phyloP scores from a whole-genome alignment of 306 rosid species.

The Lagenaria siceraria region DNA sequence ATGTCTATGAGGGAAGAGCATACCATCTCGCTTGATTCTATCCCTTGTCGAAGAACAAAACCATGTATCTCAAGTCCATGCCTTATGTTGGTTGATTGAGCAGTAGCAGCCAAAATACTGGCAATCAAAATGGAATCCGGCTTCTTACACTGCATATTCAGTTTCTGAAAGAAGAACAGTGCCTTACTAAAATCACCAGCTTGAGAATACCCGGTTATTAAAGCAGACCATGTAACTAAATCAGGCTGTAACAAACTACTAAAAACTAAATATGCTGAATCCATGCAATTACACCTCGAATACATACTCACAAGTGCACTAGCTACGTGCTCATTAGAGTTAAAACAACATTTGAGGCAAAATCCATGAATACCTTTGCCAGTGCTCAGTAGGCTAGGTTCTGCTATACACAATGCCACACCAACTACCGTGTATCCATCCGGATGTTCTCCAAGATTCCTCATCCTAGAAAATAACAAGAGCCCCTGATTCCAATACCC shows the following conservation, averaged over 20 bases:
- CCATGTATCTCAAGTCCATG: slow-evolving; percentile 63
- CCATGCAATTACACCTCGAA: slow-evolving; percentile 58
- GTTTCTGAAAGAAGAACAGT: slow-evolving; percentile 38
- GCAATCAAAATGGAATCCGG: slow-evolving; percentile 60
- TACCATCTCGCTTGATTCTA: slow-evolving; percentile 57
- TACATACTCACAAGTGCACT: slow-evolving; percentile 76
- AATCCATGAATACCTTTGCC: slow-evolving; percentile 63
- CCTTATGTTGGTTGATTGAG: slow-evolving; percentile 39
- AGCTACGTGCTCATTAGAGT: slow-evolving; percentile 45
- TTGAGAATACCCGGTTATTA: slow-evolving; percentile 62
- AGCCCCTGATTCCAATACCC: slow-evolving; percentile 56
- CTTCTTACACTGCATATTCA: slow-evolving; percentile 38
- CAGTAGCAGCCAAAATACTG: slow-evolving; percentile 55
- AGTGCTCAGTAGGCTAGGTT: slow-evolving; percentile 34
- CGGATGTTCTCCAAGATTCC: slow-evolving; percentile 32
- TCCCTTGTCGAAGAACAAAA: slow-evolving; percentile 55
- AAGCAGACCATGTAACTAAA: slow-evolving; percentile 80
- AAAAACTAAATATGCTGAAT: slow-evolving; percentile 50
- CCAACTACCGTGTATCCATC: slow-evolving; percentile 77
- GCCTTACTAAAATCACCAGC: slow-evolving; percentile 45
- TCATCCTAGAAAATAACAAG: slow-evolving; percentile 42
- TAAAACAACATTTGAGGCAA: slow-evolving; percentile 42
- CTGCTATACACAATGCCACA: slow-evolving; percentile 38
- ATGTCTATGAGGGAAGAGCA: slow-evolving; percentile 66
- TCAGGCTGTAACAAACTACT: slow-evolving; percentile 46